phyloP scores from a whole-genome alignment of 2,329 filamentous ascomycete genomes.

The Whalleya microplaca region DNA sequence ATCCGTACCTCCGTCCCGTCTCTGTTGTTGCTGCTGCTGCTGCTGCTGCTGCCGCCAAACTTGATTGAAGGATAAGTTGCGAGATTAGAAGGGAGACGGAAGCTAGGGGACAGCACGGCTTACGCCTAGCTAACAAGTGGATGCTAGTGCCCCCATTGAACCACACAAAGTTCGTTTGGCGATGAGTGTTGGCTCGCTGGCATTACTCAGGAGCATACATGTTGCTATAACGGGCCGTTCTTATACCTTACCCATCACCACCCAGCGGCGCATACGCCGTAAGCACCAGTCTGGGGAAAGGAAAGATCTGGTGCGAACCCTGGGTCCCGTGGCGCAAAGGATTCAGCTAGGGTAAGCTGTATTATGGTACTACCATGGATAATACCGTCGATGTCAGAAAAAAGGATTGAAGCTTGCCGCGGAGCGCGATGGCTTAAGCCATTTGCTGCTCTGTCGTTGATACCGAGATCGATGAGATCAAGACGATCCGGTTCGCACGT shows the following conservation, averaged over 20 bases:
- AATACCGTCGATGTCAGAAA: neutral
- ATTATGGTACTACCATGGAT: neutral
- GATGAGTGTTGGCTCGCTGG: conserved; percentile 8
- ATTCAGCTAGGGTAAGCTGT: conserved; percentile 11
- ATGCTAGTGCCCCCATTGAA: conserved; percentile 9
- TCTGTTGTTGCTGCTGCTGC: no score
- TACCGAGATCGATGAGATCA: no score
- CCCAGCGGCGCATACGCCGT: conserved; percentile 25
- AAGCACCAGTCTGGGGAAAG: conserved; percentile 32
- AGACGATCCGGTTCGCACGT: no score
- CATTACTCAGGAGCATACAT: conserved; percentile 14
- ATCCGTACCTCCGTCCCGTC: conserved; percentile 10
- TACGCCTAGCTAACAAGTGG: conserved; percentile 4
- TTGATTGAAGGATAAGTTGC: conserved; percentile 10
- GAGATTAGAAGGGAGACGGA: conserved; percentile 6
- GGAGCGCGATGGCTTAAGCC: no score
- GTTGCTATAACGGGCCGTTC: conserved; percentile 8
- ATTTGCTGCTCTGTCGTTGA: no score
- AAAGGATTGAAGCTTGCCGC: no score
- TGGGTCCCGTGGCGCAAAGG: conserved; percentile 15
- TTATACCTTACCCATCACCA: conserved; percentile 29
- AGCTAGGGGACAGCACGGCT: conserved; percentile 6
- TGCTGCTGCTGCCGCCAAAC: no score
- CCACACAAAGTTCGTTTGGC: conserved; percentile 19
- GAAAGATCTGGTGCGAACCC: conserved; percentile 24